These are phyloP conservation scores for Scytalidium sp. DNA, from an alignment of 2,329 filamentous ascomycete species.

Conservation along the genomic window DNA sequence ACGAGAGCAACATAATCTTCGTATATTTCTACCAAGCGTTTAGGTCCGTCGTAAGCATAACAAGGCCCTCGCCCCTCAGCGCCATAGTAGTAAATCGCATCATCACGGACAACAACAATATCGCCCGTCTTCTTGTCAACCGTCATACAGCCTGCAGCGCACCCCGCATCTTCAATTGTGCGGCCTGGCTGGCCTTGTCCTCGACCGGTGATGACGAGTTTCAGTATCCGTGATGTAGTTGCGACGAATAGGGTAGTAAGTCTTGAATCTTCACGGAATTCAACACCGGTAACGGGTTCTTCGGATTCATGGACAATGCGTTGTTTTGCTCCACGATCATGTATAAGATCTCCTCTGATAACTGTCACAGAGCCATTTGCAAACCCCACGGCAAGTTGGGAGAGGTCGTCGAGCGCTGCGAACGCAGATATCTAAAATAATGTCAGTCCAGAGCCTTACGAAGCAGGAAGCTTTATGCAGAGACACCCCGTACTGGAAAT, in stretches of 20 bases:
- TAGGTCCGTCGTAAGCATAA: slow-evolving; percentile 87
- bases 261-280: slow-evolving; percentile 60
- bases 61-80: slow-evolving; percentile 81
- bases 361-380: slow-evolving; percentile 93
- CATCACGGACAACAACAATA: slow-evolving; percentile 87
- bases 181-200: slow-evolving; percentile 87
- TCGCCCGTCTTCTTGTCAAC: slow-evolving; percentile 77
- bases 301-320: slow-evolving; percentile 95
- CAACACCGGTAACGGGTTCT: slow-evolving; percentile 90
- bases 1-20: slow-evolving; percentile 85
- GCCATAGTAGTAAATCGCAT: slow-evolving; percentile 93
- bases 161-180: slow-evolving; percentile 85
- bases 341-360: slow-evolving; percentile 88
- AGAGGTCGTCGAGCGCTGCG: slow-evolving; percentile 79
- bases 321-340: slow-evolving; percentile 92
- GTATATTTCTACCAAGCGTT: slow-evolving; percentile 76
- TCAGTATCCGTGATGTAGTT: slow-evolving; percentile 84
- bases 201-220: slow-evolving; percentile 80
- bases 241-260: slow-evolving; percentile 84
- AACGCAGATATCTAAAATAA: slow-evolving; percentile 80
- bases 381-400: slow-evolving; percentile 92
- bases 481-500: slow-evolving; percentile 66
- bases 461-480: background rate
- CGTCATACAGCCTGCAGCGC: slow-evolving; percentile 93
- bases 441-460: slow-evolving; percentile 2